These are phyloP conservation scores for Jasminum sambac DNA, from an alignment of 257 asterid genomes.

Conservation along the genomic window DNA sequence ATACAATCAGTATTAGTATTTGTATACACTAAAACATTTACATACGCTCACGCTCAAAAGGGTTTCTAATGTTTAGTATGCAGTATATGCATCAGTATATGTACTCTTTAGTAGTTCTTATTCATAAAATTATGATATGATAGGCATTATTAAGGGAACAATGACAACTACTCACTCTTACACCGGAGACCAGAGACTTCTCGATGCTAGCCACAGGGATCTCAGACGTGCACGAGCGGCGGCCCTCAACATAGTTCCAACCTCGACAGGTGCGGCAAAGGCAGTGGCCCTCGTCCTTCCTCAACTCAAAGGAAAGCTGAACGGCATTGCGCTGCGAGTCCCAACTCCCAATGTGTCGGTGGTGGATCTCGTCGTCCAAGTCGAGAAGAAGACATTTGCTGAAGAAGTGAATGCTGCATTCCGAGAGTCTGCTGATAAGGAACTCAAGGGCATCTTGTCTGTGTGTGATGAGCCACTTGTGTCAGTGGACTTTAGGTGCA, in stretches of 20 bases:
- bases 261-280: slow-evolving; percentile 96
- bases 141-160: slow-evolving; percentile 95
- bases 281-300: slow-evolving; percentile 96
- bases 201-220: slow-evolving; percentile 97
- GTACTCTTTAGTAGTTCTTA: background rate
- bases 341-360: slow-evolving; percentile 95
- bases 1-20: background rate
- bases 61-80: no score
- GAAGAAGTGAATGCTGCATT: slow-evolving; percentile 95
- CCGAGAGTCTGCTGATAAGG: slow-evolving; percentile 76
- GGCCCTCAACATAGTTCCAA: slow-evolving; percentile 93
- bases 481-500: slow-evolving; percentile 88
- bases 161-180: slow-evolving; percentile 99
- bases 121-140: background rate
- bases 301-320: slow-evolving; percentile 86
- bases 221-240: slow-evolving; percentile 95
- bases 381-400: slow-evolving; percentile 88
- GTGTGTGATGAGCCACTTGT: slow-evolving; percentile 95
- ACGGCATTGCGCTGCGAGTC: slow-evolving; percentile 97
- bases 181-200: slow-evolving; percentile 98
- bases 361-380: slow-evolving; percentile 92
- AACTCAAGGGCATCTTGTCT: slow-evolving; percentile 68
- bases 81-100: no score
- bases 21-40: background rate
- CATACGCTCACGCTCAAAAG: no score